Base-by-base conservation (phyloP, 2,329 filamentous ascomycete genomes). In the Endocalyx cinctus region DNA sequence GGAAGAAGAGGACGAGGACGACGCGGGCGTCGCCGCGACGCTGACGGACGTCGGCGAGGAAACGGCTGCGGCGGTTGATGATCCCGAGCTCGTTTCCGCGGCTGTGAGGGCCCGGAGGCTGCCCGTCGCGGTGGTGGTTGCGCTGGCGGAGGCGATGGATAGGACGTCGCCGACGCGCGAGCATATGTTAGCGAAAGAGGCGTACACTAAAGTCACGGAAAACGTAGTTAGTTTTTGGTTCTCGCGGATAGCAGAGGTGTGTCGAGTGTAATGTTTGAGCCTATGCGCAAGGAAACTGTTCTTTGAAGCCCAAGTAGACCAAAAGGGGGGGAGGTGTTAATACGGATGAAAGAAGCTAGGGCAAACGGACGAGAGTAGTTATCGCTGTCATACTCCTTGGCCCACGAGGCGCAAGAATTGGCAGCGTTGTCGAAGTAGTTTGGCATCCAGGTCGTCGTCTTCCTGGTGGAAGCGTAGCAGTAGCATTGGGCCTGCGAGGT, bases 401-500 rank as follows among this genome's bases (percentile, higher is more conserved):
- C 34, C 38, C 38, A 41, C n/a, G 25, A 20, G 25, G 34, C 31
- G 25, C 39, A 41, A 20, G 25, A 17, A 23, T 25, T 29, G 10
- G 29, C 36, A 16, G 20, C 15, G 23, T 25, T 30, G 27, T 38
- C 39, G 13, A 35, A 38, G 26, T 11, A 10, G 13, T 27, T 11
- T 12, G 26, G 26, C 17, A 11, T 14, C 26, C 26, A 27, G 15
- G 26, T 27, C 2, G 26, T 27, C 14, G 15, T 11, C 14, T 13
- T 10, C 15, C 14, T 27, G 26, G 15, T 16, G 26, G 26, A 27
- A 27, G 26, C 26, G 12, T 27, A 27, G 13, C 39, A 41, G 22
- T 33, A 38, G 33, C 39, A 41, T 17, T 27, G 17, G 23, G 35
- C 39, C 18, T 35, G 35, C 10, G 35, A 31, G 31, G 34, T 29